A percentile compares a stretch with the other conserved stretches of the same genome.
Evolutionary conservation across 2,329 filamentous ascomycete species (phyloP).

Genomic region (Zasmidium cellare): DNA sequence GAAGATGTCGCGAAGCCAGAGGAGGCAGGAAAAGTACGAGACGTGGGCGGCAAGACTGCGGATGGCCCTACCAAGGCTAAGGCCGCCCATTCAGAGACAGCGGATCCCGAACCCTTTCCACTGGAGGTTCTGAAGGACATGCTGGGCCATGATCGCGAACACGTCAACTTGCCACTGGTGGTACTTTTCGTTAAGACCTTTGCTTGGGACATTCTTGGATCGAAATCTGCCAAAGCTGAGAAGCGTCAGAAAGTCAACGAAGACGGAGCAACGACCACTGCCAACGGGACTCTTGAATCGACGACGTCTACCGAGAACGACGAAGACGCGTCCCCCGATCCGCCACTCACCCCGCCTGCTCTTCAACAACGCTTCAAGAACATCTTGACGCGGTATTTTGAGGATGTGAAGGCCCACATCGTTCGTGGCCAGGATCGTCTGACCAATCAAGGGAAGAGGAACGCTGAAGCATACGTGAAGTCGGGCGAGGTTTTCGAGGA

Average conservation of each 20-base stretch:
- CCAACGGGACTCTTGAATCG: constrained; percentile 53
- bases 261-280: constrained; percentile 66
- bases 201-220: constrained; percentile 89
- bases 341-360: constrained; percentile 73
- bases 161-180: constrained; percentile 84
- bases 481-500: constrained; percentile 98
- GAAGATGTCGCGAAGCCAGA: constrained; percentile 67
- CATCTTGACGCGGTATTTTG: constrained; percentile 83
- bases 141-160: constrained; percentile 88
- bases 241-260: constrained; percentile 82
- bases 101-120: constrained; percentile 85
- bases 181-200: constrained; percentile 97
- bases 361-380: constrained; percentile 83
- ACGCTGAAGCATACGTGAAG: constrained; percentile 97
- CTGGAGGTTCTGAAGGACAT: constrained; percentile 97
- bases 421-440: constrained; percentile 90
- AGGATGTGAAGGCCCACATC: constrained; percentile 87
- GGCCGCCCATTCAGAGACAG: constrained; percentile 59
- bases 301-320: constrained; percentile 54
- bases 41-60: constrained; percentile 43
- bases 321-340: constrained; percentile 58
- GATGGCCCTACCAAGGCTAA: constrained; percentile 64
- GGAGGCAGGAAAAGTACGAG: constrained; percentile 56
- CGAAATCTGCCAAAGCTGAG: constrained; percentile 69
- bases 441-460: constrained; percentile 81